Conservation (phyloP, 1,284 basidiomycete species). For the Rhodotorula sp. region DNA sequence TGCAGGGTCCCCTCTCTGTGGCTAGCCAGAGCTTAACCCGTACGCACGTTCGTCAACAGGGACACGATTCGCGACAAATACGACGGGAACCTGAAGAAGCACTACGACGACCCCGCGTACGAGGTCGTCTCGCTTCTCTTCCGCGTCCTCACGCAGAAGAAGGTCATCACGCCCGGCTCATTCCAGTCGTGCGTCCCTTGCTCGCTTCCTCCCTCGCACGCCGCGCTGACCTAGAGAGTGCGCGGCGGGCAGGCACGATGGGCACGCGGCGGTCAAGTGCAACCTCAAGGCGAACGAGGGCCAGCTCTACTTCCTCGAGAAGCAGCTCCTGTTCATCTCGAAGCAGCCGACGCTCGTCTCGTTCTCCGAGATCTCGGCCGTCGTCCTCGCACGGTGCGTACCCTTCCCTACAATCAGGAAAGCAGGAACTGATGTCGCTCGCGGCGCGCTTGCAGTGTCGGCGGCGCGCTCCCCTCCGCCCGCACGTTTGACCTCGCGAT, state of each 20-base stretch:
- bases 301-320: constrained; percentile 96
- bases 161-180: constrained; percentile 78
- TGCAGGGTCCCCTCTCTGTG: constrained; percentile 46
- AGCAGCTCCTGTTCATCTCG: constrained; percentile 96
- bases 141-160: constrained; percentile 85
- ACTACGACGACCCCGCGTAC: constrained; percentile 90
- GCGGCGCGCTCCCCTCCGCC: constrained; percentile 82
- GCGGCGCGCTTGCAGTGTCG: constrained; percentile 59
- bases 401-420: background rate
- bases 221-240: too few relatives aligned
- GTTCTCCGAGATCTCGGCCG: constrained; percentile 85
- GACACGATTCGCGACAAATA: constrained; percentile 58
- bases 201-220: too few relatives aligned
- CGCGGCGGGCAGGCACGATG: constrained; percentile 52
- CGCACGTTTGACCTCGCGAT: constrained; percentile 95
- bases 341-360: constrained; percentile 93
- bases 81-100: constrained; percentile 80
- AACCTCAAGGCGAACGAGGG: constrained; percentile 97
- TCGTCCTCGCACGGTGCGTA: constrained; percentile 79
- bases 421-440: background rate
- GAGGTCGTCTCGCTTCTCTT: constrained; percentile 95
- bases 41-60: background rate
- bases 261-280: constrained; percentile 72
- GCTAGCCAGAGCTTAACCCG: constrained; percentile 23
- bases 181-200: constrained; percentile 69